Evolutionary conservation across 345 rosid genomes (phyloP).

Genomic region (Durio zibethinus): DNA sequence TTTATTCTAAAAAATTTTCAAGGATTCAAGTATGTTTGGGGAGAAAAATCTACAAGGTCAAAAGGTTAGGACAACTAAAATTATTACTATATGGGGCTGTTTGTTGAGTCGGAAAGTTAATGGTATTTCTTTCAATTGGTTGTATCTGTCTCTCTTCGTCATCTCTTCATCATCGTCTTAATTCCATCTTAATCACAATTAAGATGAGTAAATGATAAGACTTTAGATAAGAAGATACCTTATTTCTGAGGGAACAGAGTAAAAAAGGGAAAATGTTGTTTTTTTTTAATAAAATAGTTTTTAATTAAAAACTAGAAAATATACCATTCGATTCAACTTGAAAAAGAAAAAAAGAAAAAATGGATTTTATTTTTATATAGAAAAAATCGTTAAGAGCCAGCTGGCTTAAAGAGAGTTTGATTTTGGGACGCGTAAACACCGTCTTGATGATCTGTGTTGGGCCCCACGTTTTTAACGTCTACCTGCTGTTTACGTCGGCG

Average conservation of each 20-base stretch:
- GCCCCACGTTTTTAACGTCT: slow-evolving; percentile 34
- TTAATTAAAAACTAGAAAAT: background rate
- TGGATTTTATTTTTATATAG: background rate
- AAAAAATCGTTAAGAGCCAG: background rate
- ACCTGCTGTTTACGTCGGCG: slow-evolving; percentile 23
- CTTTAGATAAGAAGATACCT: too few species aligned
- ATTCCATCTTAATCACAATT: too few species aligned
- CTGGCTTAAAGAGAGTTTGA: background rate
- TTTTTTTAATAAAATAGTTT: background rate
- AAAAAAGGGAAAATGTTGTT: too few species aligned
- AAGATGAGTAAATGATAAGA: too few species aligned
- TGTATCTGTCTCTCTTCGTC: too few species aligned
- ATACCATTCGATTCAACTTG: background rate
- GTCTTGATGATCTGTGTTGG: slow-evolving; percentile 2
- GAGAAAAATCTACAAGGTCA: background rate
- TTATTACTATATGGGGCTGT: background rate
- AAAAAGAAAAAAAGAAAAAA: background rate
- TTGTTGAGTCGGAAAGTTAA: background rate
- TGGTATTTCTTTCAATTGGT: background rate
- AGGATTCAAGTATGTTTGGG: background rate
- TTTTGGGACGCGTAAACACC: slow-evolving; percentile 8
- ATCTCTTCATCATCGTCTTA: too few species aligned
- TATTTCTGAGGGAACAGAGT: too few species aligned
- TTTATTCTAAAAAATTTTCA: background rate
- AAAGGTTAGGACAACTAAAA: background rate